Evolutionary conservation across 1,139 yeast species (phyloP), one percentile per base, ranked within the genome.

Genomic region (Nakaseomyces kungkrabaensis): DNA sequence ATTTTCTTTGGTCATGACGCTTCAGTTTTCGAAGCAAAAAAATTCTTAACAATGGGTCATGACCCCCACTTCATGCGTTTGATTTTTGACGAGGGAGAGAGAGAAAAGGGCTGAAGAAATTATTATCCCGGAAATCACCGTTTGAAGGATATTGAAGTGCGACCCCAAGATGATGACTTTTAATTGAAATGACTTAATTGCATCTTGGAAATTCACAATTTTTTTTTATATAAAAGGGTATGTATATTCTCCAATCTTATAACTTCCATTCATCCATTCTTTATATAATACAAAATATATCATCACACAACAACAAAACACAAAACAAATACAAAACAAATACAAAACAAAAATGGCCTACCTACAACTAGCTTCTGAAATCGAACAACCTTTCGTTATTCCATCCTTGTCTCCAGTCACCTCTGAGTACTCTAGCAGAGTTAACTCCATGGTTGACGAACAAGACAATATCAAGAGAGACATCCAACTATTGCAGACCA

Each of bases 341-440:
- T 33, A 33, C 36, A 33, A 40, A 26, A 50, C 48, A 51, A 50
- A 50, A 56, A 67, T 67, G 71, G 68, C 66, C 59, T 79, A 75
- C 66, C 71, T 81, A 63, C 71, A 74, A 48, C 74, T 82, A 64
- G 74, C 83, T 45, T 73, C 79, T 49, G 81, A 79, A 54, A 66
- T 73, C 48, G 72, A 77, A 50, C 73, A 76, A 63, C 87, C 89
- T 56, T 82, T 81, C 61, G 73, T 82, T 45, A 80, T 82, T 60
- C 82, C 83, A 57, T 68, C 77, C 52, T 74, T 81, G 47, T 80
- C 86, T 2, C 87, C 87, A 41, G 75, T 74, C 6, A 41, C 44
- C 34, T 69, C 82, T 31, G 59, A 58, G 45, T 57, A 63, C 34
- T 41, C 56, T 11, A 54, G 64, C 36, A 61, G 66, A 56, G 59